Conservation (phyloP, 106 monocot genomes). For the Dendrobium catenatum region DNA sequence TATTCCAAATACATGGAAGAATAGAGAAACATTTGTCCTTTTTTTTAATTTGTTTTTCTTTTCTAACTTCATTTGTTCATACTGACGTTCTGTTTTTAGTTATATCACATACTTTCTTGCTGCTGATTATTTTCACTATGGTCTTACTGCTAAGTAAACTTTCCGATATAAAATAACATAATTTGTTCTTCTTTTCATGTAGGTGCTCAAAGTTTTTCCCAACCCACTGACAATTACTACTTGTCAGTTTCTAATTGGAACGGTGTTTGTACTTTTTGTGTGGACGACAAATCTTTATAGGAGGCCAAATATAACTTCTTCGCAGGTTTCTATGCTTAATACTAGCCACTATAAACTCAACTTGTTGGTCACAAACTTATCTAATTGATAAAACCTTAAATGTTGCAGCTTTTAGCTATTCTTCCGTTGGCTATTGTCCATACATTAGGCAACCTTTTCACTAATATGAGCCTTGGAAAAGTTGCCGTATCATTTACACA, state of each 20-base stretch:
- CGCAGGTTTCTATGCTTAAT: conserved; percentile 30
- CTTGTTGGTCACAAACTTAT: neutral
- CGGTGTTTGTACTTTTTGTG: conserved; percentile 53
- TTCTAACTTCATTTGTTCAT: neutral
- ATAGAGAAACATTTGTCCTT: neutral
- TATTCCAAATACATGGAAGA: neutral
- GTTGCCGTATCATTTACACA: conserved; percentile 77
- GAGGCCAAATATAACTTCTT: conserved; percentile 55
- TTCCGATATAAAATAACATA: neutral
- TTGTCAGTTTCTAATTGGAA: conserved; percentile 59
- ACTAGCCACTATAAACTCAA: no score
- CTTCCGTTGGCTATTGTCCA: conserved; percentile 69
- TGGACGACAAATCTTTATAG: conserved; percentile 59
- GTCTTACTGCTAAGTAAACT: neutral
- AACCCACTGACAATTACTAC: conserved; percentile 69
- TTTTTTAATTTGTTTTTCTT: neutral
- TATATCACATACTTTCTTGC: neutral
- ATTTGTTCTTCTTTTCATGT: conserved; percentile 2
- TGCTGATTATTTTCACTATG: neutral
- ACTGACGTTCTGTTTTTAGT: neutral
- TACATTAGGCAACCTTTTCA: conserved; percentile 78
- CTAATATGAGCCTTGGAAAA: conserved; percentile 78
- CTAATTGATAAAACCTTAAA: neutral
- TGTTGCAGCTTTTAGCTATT: conserved; percentile 52
- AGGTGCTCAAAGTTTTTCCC: conserved; percentile 74